phyloP scores from a whole-genome alignment of 2,329 filamentous ascomycete genomes.

The Pseudogymnoascus sp. region DNA sequence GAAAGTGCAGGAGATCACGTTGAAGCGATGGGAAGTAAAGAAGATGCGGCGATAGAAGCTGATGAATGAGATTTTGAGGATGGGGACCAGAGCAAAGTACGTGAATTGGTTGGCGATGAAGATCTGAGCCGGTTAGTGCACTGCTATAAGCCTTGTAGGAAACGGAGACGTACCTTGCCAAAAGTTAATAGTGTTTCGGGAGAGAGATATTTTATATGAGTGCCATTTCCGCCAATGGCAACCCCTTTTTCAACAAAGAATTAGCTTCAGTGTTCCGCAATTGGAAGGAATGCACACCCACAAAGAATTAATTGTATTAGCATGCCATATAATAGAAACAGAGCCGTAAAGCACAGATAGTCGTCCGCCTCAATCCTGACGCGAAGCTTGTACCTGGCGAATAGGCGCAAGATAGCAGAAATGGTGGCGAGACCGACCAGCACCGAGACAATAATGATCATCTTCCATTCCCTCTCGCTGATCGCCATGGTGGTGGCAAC shows the following conservation, averaged over 20 bases:
- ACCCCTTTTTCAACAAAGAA: not conserved
- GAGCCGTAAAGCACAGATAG: not conserved
- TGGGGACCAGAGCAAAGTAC: not conserved
- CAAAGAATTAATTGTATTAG: slow-evolving; percentile 1
- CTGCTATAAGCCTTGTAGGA: too few relatives aligned
- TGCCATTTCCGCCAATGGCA: slow-evolving; percentile 1
- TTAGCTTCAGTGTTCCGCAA: not conserved
- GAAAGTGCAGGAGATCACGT: slow-evolving; percentile 19
- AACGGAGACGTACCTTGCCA: not conserved
- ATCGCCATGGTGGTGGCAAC: slow-evolving; percentile 4
- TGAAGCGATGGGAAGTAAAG: slow-evolving; percentile 12
- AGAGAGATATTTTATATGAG: not conserved
- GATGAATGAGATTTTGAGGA: slow-evolving; percentile 3
- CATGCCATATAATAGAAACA: not conserved
- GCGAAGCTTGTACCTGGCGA: not conserved
- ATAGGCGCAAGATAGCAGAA: not conserved
- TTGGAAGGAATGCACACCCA: not conserved
- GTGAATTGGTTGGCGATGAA: slow-evolving; percentile 9
- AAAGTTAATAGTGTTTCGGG: not conserved
- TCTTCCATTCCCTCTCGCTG: slow-evolving; percentile 2
- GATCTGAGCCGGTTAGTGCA: not conserved
- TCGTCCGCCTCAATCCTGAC: slow-evolving; percentile 2
- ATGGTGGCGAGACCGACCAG: not conserved
- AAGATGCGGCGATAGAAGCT: slow-evolving; percentile 7
- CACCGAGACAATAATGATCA: slow-evolving; percentile 2